Percentiles rank a stretch among this genome's conserved stretches.
Evolutionary conservation across 371 early-diverging fungal genomes (phyloP).

Genomic region (Apophysomyces trapeziformis): DNA sequence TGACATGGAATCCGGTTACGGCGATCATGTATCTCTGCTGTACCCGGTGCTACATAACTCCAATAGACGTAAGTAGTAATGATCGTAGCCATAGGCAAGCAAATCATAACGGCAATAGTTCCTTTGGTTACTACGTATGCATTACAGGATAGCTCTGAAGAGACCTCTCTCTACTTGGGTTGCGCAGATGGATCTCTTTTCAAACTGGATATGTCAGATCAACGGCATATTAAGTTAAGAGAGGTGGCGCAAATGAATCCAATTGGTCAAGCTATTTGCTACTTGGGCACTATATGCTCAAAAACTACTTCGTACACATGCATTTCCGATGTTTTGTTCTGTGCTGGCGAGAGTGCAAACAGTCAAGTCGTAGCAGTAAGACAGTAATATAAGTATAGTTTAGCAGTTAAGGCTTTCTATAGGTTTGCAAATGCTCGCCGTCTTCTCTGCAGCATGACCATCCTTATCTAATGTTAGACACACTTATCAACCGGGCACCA

Average conservation of each 20-base stretch:
- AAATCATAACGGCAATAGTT: slow-evolving; percentile 14
- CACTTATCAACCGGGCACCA: slow-evolving; percentile 41
- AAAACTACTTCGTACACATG: neutral
- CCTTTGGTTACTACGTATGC: slow-evolving; percentile 41
- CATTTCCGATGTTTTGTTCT: slow-evolving; percentile 25
- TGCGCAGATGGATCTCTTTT: slow-evolving; percentile 38
- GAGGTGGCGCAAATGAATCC: slow-evolving; percentile 24
- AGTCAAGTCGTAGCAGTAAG: slow-evolving; percentile 42
- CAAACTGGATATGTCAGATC: slow-evolving; percentile 16
- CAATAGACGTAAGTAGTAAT: slow-evolving; percentile 23
- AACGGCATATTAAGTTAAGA: slow-evolving; percentile 25
- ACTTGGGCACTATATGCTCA: slow-evolving; percentile 27
- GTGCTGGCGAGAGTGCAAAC: slow-evolving; percentile 46
- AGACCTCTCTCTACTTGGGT: slow-evolving; percentile 31
- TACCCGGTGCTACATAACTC: slow-evolving; percentile 29
- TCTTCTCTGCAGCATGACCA: neutral
- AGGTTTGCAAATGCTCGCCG: neutral
- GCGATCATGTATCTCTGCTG: slow-evolving; percentile 31
- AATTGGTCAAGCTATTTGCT: slow-evolving; percentile 37
- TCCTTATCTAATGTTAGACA: slow-evolving; percentile 22
- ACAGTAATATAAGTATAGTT: neutral
- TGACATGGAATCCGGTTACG: slow-evolving; percentile 43
- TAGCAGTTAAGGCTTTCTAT: neutral
- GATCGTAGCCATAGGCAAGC: neutral
- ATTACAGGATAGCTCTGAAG: neutral